Evolutionary conservation across 148 eudicot genomes (phyloP).

Genomic region (Amaranthus cruentus): DNA sequence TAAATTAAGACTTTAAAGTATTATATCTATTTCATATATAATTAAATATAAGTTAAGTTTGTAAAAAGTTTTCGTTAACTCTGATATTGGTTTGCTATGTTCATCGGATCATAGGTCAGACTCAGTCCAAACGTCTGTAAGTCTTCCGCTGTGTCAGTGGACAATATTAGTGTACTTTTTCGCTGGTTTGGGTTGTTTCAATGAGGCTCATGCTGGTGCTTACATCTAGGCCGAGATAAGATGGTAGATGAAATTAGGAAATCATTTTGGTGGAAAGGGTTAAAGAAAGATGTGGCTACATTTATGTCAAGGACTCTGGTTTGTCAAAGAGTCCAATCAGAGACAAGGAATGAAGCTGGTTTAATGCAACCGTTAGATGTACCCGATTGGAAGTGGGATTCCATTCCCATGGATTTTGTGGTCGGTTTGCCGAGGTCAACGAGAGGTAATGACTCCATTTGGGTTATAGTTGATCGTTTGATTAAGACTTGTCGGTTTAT

Average conservation of each 20-base stretch:
- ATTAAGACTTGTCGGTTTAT: not conserved
- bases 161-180: too few relatives aligned
- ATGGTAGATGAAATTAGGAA: not conserved
- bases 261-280: not conserved
- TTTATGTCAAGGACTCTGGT: not conserved
- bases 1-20: too few relatives aligned
- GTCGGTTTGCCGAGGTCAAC: not conserved
- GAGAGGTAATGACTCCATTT: not conserved
- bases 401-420: not conserved
- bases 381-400: not conserved
- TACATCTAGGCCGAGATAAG: not conserved
- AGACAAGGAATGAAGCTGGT: not conserved
- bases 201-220: not conserved
- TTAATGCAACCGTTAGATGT: not conserved
- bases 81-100: too few relatives aligned
- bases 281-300: not conserved
- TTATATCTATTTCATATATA: too few relatives aligned
- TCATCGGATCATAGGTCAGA: too few relatives aligned
- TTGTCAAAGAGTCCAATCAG: not conserved
- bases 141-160: too few relatives aligned
- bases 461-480: slow-evolving; percentile 10
- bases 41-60: too few relatives aligned
- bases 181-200: too few relatives aligned
- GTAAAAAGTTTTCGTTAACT: too few relatives aligned
- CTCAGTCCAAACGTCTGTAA: not conserved